Percentiles rank a stretch among this genome's conserved stretches.
Evolutionary conservation across 2,329 filamentous ascomycete genomes (phyloP).

Genomic region (Dendrostoma leiphaemia): DNA sequence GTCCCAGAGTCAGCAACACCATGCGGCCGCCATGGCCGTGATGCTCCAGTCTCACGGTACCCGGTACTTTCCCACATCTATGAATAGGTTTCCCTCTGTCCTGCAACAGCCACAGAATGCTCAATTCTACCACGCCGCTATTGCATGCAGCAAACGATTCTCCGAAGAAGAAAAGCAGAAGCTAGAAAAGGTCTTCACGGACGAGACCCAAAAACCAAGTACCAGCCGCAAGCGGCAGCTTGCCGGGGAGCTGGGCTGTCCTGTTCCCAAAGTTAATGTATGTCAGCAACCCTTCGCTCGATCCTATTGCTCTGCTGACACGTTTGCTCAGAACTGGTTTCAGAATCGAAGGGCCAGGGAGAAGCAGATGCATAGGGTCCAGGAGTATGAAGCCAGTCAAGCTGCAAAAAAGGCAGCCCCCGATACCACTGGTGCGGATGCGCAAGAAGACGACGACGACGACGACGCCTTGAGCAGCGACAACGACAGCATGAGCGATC

Average conservation of each 20-base stretch:
- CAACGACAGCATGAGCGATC: slow-evolving; percentile 30
- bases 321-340: slow-evolving; percentile 59
- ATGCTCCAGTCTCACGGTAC: slow-evolving; percentile 17
- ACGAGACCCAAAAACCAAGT: slow-evolving; percentile 19
- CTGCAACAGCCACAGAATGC: slow-evolving; percentile 13
- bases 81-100: slow-evolving; percentile 15
- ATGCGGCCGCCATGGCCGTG: slow-evolving; percentile 6
- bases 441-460: slow-evolving; percentile 28
- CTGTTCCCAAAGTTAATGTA: slow-evolving; percentile 19
- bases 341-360: slow-evolving; percentile 65
- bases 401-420: slow-evolving; percentile 35
- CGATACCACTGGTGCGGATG: slow-evolving; percentile 27
- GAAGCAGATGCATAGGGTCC: slow-evolving; percentile 60
- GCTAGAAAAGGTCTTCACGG: slow-evolving; percentile 19
- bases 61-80: slow-evolving; percentile 12
- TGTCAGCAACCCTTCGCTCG: not conserved
- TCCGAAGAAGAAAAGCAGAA: slow-evolving; percentile 19
- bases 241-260: slow-evolving; percentile 16
- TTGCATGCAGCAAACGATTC: slow-evolving; percentile 19
- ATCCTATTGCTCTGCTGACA: slow-evolving; percentile 27
- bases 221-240: slow-evolving; percentile 18
- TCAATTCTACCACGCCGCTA: slow-evolving; percentile 15
- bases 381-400: slow-evolving; percentile 46
- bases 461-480: slow-evolving; percentile 27
- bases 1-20: slow-evolving; percentile 13